Percentiles rank a stretch among this genome's conserved stretches.
Evolutionary conservation across 139 green algal genomes (phyloP).

Genomic region (Pseudopediastrum boryanum): DNA sequence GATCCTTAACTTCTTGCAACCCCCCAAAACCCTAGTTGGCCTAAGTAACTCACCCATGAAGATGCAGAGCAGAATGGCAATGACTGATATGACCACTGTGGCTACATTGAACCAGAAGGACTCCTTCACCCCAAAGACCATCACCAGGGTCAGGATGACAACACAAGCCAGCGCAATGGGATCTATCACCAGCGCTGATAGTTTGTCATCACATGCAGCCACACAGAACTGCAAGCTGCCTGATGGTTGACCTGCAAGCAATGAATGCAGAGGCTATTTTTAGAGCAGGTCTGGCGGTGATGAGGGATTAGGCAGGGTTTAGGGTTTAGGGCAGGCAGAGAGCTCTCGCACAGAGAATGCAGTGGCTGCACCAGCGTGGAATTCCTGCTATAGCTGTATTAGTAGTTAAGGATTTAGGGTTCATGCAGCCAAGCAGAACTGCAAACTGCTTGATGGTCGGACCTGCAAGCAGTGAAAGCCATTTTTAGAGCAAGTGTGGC

Average conservation of each 20-base stretch:
- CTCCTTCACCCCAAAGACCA: conserved; percentile 3
- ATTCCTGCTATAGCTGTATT: no score
- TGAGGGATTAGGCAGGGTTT: not conserved
- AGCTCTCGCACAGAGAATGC: no score
- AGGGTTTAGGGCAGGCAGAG: no score
- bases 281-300: not conserved
- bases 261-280: not conserved
- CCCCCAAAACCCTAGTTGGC: no score
- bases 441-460: no score
- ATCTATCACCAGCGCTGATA: not conserved
- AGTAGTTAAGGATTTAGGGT: no score
- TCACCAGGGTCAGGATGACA: not conserved
- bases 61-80: conserved; percentile 4
- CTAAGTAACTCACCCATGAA: not conserved
- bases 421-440: no score
- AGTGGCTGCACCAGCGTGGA: no score
- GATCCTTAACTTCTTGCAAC: no score
- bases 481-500: no score
- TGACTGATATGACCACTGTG: conserved; percentile 2
- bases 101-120: not conserved
- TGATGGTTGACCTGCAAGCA: not conserved
- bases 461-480: no score
- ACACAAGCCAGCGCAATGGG: conserved; percentile 6
- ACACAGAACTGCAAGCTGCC: not conserved
- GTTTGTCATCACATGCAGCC: not conserved